A percentile compares a stretch with the other conserved stretches of the same genome.
These are phyloP conservation scores for Paecilomyces formosus DNA, from an alignment of 2,329 filamentous ascomycete genomes.

Conservation along the genomic window DNA sequence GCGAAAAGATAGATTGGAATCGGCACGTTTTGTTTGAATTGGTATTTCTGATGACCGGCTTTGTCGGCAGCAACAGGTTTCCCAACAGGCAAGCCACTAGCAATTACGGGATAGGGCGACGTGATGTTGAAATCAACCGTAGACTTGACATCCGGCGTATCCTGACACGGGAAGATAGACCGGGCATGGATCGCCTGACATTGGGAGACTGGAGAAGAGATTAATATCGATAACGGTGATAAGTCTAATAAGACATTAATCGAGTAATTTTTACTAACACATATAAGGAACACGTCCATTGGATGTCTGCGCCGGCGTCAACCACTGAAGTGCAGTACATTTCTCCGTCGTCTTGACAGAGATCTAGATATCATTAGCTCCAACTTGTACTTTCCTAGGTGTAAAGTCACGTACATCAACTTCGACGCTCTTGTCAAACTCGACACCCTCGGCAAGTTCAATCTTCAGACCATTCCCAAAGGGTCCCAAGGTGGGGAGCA, in stretches of 20 bases:
- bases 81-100: constrained; percentile 65
- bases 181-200: constrained; percentile 94
- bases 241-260: neutral
- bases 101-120: constrained; percentile 82
- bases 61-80: constrained; percentile 47
- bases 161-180: constrained; percentile 92
- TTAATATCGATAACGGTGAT: constrained; percentile 1
- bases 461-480: constrained; percentile 49
- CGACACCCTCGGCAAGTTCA: constrained; percentile 39
- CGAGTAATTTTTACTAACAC: constrained; percentile 41
- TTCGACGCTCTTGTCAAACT: constrained; percentile 40
- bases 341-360: constrained; percentile 72
- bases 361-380: constrained; percentile 40
- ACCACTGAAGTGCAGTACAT: constrained; percentile 92
- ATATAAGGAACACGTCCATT: constrained; percentile 96
- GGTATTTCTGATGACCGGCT: constrained; percentile 57
- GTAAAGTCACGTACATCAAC: constrained; percentile 33
- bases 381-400: neutral
- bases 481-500: constrained; percentile 63
- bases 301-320: constrained; percentile 85
- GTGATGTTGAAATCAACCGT: constrained; percentile 84
- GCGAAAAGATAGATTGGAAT: constrained; percentile 94
- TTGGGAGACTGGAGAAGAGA: constrained; percentile 58
- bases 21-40: constrained; percentile 82
- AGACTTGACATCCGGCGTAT: constrained; percentile 96